Base-by-base conservation (phyloP, 2,329 filamentous ascomycete genomes). In the Aspergillus aculeatinus region DNA sequence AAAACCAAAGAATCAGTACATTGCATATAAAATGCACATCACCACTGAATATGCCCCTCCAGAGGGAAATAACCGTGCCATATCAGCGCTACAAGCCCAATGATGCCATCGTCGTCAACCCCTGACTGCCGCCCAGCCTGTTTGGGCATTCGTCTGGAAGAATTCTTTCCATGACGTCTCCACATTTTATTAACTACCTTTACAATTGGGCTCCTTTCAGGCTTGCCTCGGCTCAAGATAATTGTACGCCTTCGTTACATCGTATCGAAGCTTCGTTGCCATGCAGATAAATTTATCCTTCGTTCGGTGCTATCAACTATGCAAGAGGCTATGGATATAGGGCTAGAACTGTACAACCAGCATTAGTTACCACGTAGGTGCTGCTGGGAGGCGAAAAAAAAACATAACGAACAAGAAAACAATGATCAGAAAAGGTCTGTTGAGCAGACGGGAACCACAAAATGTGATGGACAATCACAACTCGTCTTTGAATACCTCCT, bases 401-500 rank as follows among this genome's bases (percentile, higher is more conserved):
- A 21, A 44, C 14, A 44, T 44, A 44, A 44, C 27, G 7, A 19
- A 7, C 16, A 31, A 33, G 39, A 27, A 42, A 52, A 25, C 29
- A 60, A 21, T 33, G 31, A 33, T 48, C 21, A 50, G 7, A 39
- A 16, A 44, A 31, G 23, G n/a, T 44, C 21, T 19, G 27, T 29
- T 29, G 47, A 57, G 51, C 39, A 58, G 35, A 59, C 7, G 2
- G 27, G 48, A 58, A 54, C 57, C 55, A 35, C 23, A 55, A 14
- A 55, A 39, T 54, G 42, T 3, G 53, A 48, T 16, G 4, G 19
- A 11, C 31, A 62, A 55, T 68, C 66, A 77, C 61, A 76, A 60
- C 60, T 78, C 76, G 60, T 76, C 72, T 60, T 75, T 78, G 56
- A 76, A 78, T 12, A 69, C 72, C 64, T 79, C 72, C 56, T 79